Conservation (phyloP, 2,329 filamentous ascomycete species). For the Allantophomopsis cytisporea region DNA sequence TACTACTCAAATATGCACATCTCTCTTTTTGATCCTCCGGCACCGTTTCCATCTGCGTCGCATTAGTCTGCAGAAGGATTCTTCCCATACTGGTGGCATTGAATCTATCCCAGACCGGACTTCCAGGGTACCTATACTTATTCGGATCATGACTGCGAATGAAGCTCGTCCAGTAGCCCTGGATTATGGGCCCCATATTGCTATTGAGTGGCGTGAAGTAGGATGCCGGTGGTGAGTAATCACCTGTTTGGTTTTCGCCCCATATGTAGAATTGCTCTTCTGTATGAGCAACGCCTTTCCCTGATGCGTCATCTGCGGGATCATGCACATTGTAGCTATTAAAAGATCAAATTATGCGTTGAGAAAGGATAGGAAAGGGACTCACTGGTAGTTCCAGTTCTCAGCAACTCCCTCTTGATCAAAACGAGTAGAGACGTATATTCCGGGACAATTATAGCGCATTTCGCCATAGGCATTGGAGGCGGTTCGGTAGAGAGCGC, state of each 20-base stretch:
- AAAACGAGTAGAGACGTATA: slow-evolving; percentile 27
- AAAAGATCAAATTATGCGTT: too few species aligned
- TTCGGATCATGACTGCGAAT: slow-evolving; percentile 56
- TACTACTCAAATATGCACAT: slow-evolving; percentile 33
- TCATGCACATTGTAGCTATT: slow-evolving; percentile 41
- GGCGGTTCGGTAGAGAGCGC: slow-evolving; percentile 43
- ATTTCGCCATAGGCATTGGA: slow-evolving; percentile 49
- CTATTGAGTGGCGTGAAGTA: slow-evolving; percentile 40
- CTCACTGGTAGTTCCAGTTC: slow-evolving; percentile 56
- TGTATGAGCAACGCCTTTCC: slow-evolving; percentile 53
- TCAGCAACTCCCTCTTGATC: slow-evolving; percentile 14
- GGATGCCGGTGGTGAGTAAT: slow-evolving; percentile 30
- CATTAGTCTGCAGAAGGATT: slow-evolving; percentile 26
- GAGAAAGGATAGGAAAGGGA: too few species aligned
- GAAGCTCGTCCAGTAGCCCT: slow-evolving; percentile 65
- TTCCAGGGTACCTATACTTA: slow-evolving; percentile 25
- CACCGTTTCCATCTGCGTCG: slow-evolving; percentile 31
- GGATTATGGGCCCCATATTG: slow-evolving; percentile 42
- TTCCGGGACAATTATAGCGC: slow-evolving; percentile 49
- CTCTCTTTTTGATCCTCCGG: slow-evolving; percentile 22
- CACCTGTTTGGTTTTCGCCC: slow-evolving; percentile 41
- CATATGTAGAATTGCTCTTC: slow-evolving; percentile 55
- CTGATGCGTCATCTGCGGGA: slow-evolving; percentile 31
- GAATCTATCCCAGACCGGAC: slow-evolving; percentile 37
- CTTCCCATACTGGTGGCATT: slow-evolving; percentile 10